Evolutionary conservation across 768 basidiomycete species (phyloP), one percentile per base, ranked within the genome.

Genomic region (Neoboletus magnificus): DNA sequence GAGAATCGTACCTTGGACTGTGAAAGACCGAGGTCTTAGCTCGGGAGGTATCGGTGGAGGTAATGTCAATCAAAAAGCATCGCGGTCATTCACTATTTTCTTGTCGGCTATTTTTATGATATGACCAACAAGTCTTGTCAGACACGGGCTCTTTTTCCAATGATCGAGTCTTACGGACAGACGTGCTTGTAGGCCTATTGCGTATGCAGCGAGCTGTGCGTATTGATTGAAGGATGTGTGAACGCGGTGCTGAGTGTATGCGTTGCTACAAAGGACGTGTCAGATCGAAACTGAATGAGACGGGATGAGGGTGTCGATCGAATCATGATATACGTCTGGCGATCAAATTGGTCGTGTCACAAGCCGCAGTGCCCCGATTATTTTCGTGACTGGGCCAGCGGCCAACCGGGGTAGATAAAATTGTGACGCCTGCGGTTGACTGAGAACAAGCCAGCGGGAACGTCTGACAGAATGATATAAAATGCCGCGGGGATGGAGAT

Each of bases 401-500:
- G 54, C 22, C 16, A 32, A 57, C 57, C 52, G 52, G 52, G 51
- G 41, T 36, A 12, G 51, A 45, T 35, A 41, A 37, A 43, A 44
- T 49, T 46, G 58, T 54, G 52, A 59, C 51, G 60, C 40, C 52
- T 62, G 66, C 42, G 32, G 43, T 50, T 42, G 53, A 60, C 48
- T 52, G 59, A 48, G 56, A 47, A 64, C 33, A 42, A 50, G 15
- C 48, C 56, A 51, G 33, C 50, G 55, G 53, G 52, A 48, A 52
- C 54, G 51, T 20, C 53, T 55, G 62, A 57, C 50, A 54, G 35
- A n/a, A 58, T 52, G 58, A 57, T 50, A 57, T 46, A 58, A 46
- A 69, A 62, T 54, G 61, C 70, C 71, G 70, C 69, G 70, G 70
- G 59, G 55, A 60, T 60, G 69, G 65, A 69, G 63, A 62, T 65